Evolutionary conservation across 108 stramenopile species (phyloP).

Genomic region (Thalassiosira profunda): DNA sequence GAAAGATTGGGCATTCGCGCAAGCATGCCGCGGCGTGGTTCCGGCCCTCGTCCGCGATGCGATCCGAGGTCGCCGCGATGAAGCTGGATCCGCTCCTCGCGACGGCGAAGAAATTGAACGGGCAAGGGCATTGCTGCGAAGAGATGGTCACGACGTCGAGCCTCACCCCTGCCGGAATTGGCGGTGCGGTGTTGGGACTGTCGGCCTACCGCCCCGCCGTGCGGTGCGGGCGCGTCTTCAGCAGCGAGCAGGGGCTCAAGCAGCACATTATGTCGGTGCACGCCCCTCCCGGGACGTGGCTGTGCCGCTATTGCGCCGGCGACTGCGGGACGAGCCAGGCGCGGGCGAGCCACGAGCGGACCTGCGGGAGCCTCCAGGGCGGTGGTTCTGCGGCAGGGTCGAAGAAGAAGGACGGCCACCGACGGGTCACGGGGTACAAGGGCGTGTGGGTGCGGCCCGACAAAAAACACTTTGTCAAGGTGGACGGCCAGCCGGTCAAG

Average conservation of each 20-base stretch:
- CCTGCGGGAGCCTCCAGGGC: conserved; percentile 55
- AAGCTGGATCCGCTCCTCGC: conserved; percentile 64
- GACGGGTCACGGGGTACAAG: conserved; percentile 68
- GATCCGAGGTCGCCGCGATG: conserved; percentile 68
- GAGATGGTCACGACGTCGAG: conserved; percentile 84
- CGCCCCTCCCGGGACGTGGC: conserved; percentile 90
- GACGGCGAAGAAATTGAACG: conserved; percentile 52
- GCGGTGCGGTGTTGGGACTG: conserved; percentile 69
- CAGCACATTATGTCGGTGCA: conserved; percentile 81
- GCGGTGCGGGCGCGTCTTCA: conserved; percentile 80
- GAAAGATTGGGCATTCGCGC: conserved; percentile 64
- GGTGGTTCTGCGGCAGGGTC: no score
- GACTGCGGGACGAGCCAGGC: conserved; percentile 88
- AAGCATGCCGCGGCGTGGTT: conserved; percentile 72
- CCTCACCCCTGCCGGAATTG: conserved; percentile 73
- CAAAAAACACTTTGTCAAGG: conserved; percentile 80
- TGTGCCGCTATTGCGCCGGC: conserved; percentile 78
- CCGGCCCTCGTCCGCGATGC: conserved; percentile 60
- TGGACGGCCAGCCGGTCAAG: not conserved
- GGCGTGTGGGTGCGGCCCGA: conserved; percentile 74
- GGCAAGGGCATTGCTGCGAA: conserved; percentile 76
- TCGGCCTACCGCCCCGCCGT: conserved; percentile 73
- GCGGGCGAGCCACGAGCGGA: conserved; percentile 83
- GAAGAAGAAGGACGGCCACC: conserved; percentile 69
- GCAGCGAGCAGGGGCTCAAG: conserved; percentile 79